A percentile compares a stretch with the other conserved stretches of the same genome.
Evolutionary conservation across 306 rosid genomes (phyloP).

Genomic region (Ochetophila trinervis): DNA sequence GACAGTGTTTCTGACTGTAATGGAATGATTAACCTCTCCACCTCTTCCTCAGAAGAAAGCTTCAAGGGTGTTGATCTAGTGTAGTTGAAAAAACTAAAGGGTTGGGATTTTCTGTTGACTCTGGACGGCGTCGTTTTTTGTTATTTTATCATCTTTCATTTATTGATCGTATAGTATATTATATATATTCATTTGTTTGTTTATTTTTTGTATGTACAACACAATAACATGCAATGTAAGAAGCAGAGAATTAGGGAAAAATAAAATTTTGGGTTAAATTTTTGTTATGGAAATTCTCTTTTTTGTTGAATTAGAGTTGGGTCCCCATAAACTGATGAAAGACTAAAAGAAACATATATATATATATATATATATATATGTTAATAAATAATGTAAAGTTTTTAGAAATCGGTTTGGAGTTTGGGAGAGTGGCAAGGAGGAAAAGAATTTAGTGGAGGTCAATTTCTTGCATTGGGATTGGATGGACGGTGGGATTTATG

Average conservation of each 20-base stretch:
- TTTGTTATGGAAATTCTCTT: no score
- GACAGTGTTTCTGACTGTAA: slow-evolving; percentile 90
- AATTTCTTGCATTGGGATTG: slow-evolving; percentile 11
- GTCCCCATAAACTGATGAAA: no score
- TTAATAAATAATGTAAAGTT: no score
- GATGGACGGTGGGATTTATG: no score
- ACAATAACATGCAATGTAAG: slow-evolving; percentile 32
- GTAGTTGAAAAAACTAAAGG: slow-evolving; percentile 20
- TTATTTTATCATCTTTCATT: slow-evolving; percentile 8
- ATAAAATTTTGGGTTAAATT: no score
- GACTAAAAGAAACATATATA: no score
- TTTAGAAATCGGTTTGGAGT: no score
- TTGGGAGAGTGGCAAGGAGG: no score
- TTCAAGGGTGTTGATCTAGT: slow-evolving; percentile 52
- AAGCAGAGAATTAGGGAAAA: neutral
- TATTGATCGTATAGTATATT: slow-evolving; percentile 13
- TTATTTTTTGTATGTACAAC: slow-evolving; percentile 46
- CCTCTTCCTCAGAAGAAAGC: slow-evolving; percentile 66
- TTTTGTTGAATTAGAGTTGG: no score
- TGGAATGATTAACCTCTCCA: slow-evolving; percentile 63
- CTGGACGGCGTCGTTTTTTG: neutral
- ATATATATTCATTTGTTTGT: slow-evolving; percentile 31
- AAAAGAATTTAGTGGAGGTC: neutral
- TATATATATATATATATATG: no score
- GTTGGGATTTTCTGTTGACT: neutral